phyloP scores from a whole-genome alignment of 1,284 basidiomycete species.

The Cryptococcus jaspeensis region DNA sequence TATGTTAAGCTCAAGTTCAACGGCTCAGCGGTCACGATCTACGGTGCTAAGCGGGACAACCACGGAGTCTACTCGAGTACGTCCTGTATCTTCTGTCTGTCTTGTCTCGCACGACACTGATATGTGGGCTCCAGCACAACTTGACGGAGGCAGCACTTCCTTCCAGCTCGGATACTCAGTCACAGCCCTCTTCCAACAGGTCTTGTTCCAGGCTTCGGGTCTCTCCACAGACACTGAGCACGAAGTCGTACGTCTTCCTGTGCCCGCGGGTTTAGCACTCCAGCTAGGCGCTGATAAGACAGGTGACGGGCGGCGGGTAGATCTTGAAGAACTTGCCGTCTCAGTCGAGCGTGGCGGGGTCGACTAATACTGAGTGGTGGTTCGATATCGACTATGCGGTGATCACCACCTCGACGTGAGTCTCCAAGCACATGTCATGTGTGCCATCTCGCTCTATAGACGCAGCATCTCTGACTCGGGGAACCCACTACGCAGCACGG shows the following conservation, averaged over 20 bases:
- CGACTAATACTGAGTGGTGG: conserved; percentile 12
- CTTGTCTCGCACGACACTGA: no score
- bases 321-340: background rate
- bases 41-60: conserved; percentile 23
- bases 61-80: conserved; percentile 26
- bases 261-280: no score
- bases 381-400: conserved; percentile 15
- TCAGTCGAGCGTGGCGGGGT: background rate
- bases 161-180: conserved; percentile 9
- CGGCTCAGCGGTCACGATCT: conserved; percentile 27
- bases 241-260: conserved; percentile 12
- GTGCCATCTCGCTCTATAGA: no score
- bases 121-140: conserved; percentile 4
- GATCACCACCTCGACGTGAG: conserved; percentile 10
- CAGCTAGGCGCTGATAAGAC: background rate
- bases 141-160: conserved; percentile 13
- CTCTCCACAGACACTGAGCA: conserved; percentile 17
- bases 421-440: no score
- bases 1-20: conserved; percentile 27
- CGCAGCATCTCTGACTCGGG: no score
- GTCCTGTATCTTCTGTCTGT: background rate
- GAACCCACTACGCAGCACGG: conserved; percentile 10
- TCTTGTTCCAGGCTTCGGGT: conserved; percentile 10
- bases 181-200: conserved; percentile 7
- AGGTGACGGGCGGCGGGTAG: background rate